Base-by-base conservation (phyloP, 2,329 filamentous ascomycete genomes). In the Claviceps quebecensis region DNA sequence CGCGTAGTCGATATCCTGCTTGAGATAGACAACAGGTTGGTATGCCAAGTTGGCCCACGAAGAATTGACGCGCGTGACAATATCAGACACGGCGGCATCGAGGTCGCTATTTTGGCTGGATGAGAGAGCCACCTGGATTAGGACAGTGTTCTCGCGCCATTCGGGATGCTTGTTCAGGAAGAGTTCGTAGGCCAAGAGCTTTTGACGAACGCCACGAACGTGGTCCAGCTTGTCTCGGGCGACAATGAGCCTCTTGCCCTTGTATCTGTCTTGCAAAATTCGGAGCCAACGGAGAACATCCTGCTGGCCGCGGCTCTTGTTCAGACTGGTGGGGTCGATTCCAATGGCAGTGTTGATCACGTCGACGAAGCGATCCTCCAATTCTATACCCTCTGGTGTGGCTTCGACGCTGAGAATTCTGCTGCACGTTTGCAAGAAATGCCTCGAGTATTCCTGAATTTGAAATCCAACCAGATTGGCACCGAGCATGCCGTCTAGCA, bases 361-460 rank as follows among this genome's bases (percentile, higher is more conserved):
- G 58, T 96, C 88, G 56, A 97, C 85, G 62, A 96, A 96, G 4
- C 89, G 86, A 60, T 95, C 87, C 56, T 96, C 91, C 8, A 97
- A 73, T 64, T 96, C 87, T 1, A 97, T 76, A 1, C 93, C 91
- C 43, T 95, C 85, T 1, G 83, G 83, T 0, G 86, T 91, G 1
- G 90, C 90, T 66, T 97, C 91, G 1, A 94, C 87, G n/a, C 80
- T 84, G 39, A 97, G 75, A 14, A 97, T 75, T 37, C 93, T 85
- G 65, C 88, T 95, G 74, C 91, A 96, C 0, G 91, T 97, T 67
- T 96, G 90, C 48, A 96, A 73, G 67, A 97, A 97, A 69, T 97
- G 93, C 14, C 91, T 82, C 4, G 86, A 85, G 62, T 97, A 97
- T 66, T 97, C 91, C 52, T 84, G 81, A 23, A 89, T 95, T 69